Evolutionary conservation across 1,139 yeast genomes (phyloP).

Genomic region (Pichia sp.): DNA sequence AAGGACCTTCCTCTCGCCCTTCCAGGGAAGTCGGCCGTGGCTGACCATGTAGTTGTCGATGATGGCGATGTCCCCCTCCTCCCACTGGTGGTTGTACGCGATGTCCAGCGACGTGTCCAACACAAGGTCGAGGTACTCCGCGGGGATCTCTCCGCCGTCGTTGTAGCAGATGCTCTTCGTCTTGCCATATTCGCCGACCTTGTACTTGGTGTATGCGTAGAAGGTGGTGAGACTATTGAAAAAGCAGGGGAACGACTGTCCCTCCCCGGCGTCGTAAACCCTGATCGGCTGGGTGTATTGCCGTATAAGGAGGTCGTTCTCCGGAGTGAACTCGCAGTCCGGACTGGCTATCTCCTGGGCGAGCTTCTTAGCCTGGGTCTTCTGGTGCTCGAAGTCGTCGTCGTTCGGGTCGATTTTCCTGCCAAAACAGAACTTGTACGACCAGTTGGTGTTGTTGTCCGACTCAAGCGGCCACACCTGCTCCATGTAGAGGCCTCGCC

Average conservation of each 20-base stretch:
- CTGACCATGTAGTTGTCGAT: slow-evolving; percentile 36
- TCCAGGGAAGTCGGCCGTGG: slow-evolving; percentile 31
- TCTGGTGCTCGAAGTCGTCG: slow-evolving; percentile 29
- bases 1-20: slow-evolving; percentile 17
- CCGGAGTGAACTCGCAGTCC: slow-evolving; percentile 29
- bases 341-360: slow-evolving; percentile 29
- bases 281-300: slow-evolving; percentile 33
- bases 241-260: slow-evolving; percentile 16
- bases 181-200: slow-evolving; percentile 13
- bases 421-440: slow-evolving; percentile 33
- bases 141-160: slow-evolving; percentile 27
- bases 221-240: slow-evolving; percentile 25
- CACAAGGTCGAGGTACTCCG: slow-evolving; percentile 25
- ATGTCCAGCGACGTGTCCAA: slow-evolving; percentile 25
- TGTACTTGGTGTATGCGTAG: neutral
- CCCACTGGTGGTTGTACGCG: slow-evolving; percentile 30
- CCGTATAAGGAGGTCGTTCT: slow-evolving; percentile 29
- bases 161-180: slow-evolving; percentile 27
- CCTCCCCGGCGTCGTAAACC: slow-evolving; percentile 13
- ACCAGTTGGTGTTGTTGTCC: slow-evolving; percentile 29
- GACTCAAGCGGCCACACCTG: slow-evolving; percentile 22
- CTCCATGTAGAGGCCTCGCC: slow-evolving; percentile 26
- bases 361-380: slow-evolving; percentile 28
- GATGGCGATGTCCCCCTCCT: slow-evolving; percentile 32
- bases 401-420: slow-evolving; percentile 19